Evolutionary conservation across 2,329 filamentous ascomycete species (phyloP), one percentile per base, ranked within the genome.

Genomic region (Elsinoe fawcettii): DNA sequence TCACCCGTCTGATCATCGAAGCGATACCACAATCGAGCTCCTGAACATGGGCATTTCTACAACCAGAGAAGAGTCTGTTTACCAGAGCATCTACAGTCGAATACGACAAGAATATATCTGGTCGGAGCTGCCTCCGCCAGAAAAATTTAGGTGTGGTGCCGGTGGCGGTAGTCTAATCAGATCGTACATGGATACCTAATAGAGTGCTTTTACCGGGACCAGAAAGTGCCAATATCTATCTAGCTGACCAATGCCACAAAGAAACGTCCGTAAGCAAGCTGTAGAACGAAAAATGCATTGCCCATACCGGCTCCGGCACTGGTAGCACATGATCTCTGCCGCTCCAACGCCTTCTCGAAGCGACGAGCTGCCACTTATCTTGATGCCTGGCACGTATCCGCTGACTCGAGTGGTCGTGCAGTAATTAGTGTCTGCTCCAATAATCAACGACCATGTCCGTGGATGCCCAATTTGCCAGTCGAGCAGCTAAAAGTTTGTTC

Each of bases 261-360:
- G 14, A 14, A 20, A 20, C 22, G 41, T 44, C 41, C 18, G 41
- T 44, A 44, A 44, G 41, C 41, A 22, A 12, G 9, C 22, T 25
- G 22, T 25, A 12, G 41, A 1, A 46, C 4, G 41, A 11, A 18
- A 20, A 46, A 9, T 25, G 23, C 41, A 43, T 20, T 46, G 41
- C 22, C 22, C 41, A 25, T 25, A 25, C n/a, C 41, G 41, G 41
- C 41, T 46, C 41, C 41, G 41, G 41, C 41, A 27, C 41, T 46
- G 41, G 20, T 46, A n/a, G 20, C 23, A 46, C 27, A 14, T n/a
- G 20, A n/a, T 46, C 41, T 18, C 46, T 51, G n/a, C 46, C 27
- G 27, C 27, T 51, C 41, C 46, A 51, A 51, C 46, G 46, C 27
- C 46, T 51, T 51, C 46, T 51, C 46, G 46, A 51, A 51, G 46